phyloP scores from a whole-genome alignment of 2,329 filamentous ascomycete genomes.

The Fusarium sp. region DNA sequence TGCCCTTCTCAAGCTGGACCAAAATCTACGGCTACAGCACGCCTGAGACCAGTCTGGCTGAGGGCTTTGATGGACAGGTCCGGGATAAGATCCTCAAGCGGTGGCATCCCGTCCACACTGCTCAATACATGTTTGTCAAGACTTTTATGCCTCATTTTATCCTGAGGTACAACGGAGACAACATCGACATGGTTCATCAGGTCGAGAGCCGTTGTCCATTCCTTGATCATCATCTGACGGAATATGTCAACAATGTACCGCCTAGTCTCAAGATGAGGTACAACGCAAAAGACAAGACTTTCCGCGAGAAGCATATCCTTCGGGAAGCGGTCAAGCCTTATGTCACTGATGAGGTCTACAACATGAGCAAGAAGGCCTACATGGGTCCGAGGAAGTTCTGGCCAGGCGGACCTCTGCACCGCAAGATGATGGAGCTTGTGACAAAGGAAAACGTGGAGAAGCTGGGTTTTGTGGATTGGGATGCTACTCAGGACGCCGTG shows the following conservation, averaged over 20 bases:
- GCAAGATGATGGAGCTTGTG: neutral
- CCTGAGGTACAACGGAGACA: conserved; percentile 6
- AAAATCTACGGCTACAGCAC: neutral
- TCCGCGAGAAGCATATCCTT: conserved; percentile 5
- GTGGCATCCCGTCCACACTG: conserved; percentile 1
- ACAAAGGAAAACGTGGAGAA: neutral
- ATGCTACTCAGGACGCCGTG: neutral
- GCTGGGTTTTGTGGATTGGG: conserved; percentile 3
- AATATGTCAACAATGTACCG: conserved; percentile 5
- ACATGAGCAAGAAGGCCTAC: conserved; percentile 12
- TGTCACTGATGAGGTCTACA: conserved; percentile 9
- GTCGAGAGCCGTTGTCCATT: conserved; percentile 9
- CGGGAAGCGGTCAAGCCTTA: conserved; percentile 5
- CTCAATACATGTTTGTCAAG: conserved; percentile 4
- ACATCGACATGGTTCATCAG: conserved; percentile 12
- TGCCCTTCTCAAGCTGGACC: conserved; percentile 2
- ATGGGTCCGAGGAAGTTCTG: conserved; percentile 9
- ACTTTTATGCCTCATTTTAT: conserved; percentile 6
- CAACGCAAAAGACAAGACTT: neutral
- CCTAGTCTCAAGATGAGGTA: conserved; percentile 11
- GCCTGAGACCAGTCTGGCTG: neutral
- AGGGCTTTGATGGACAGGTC: neutral
- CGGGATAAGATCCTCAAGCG: neutral
- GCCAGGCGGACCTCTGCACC: neutral
- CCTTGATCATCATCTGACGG: conserved; percentile 5